phyloP scores from a whole-genome alignment of 495 filamentous ascomycete species.

The Aspergillus leporis region DNA sequence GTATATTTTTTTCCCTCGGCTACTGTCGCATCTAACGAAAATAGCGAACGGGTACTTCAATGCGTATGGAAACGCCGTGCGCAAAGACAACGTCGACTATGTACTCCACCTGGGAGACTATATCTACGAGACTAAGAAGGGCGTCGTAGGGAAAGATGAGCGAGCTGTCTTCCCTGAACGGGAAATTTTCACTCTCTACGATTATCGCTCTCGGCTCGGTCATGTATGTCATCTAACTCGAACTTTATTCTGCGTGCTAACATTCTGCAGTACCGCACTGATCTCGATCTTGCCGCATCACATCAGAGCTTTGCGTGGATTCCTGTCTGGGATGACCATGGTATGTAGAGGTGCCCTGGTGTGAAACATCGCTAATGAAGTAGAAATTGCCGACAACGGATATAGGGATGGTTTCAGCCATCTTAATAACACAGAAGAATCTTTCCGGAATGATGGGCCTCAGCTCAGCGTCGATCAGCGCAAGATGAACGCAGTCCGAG shows the following conservation, averaged over 20 bases:
- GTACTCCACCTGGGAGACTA: slow-evolving; percentile 60
- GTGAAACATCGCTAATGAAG: neutral
- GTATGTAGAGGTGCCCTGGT: slow-evolving; percentile 20
- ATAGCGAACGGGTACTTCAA: slow-evolving; percentile 25
- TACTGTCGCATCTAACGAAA: slow-evolving; percentile 40
- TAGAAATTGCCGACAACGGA: slow-evolving; percentile 64
- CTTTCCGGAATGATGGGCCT: slow-evolving; percentile 55
- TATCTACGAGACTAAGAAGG: slow-evolving; percentile 63
- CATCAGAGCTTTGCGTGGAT: slow-evolving; percentile 67
- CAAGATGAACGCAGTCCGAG: slow-evolving; percentile 68
- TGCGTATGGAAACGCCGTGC: slow-evolving; percentile 35
- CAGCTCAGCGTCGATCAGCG: slow-evolving; percentile 63
- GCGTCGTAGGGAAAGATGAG: slow-evolving; percentile 45
- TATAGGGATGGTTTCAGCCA: slow-evolving; percentile 55
- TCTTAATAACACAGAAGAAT: slow-evolving; percentile 61
- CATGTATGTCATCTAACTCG: slow-evolving; percentile 2
- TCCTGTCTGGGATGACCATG: slow-evolving; percentile 70
- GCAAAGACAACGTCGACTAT: slow-evolving; percentile 68
- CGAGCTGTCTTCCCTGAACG: slow-evolving; percentile 44
- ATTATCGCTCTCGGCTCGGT: slow-evolving; percentile 58
- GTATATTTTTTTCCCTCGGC: slow-evolving; percentile 44
- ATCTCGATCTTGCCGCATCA: slow-evolving; percentile 57
- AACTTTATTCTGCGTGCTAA: slow-evolving; percentile 30
- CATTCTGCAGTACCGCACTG: slow-evolving; percentile 51
- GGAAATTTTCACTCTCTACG: slow-evolving; percentile 50